phyloP scores from a whole-genome alignment of 2,329 filamentous ascomycete species.

The Biscogniauxia marginata region DNA sequence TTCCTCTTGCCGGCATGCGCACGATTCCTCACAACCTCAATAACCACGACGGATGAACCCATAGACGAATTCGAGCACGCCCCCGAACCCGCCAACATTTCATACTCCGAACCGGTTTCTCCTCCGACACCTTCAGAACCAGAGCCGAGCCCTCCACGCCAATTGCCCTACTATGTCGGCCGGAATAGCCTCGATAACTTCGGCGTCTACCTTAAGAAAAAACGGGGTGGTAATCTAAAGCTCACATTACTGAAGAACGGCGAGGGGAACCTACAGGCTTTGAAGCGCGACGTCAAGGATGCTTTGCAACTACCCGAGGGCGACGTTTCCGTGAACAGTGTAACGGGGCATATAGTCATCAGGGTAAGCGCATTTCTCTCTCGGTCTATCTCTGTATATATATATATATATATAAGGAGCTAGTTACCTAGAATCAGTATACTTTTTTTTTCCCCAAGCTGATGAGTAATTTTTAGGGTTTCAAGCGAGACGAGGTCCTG shows the following conservation, averaged over 20 bases:
- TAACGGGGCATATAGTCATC: conserved; percentile 73
- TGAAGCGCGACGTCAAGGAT: conserved; percentile 63
- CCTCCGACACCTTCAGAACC: conserved; percentile 17
- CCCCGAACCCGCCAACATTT: not conserved
- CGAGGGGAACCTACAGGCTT: conserved; percentile 64
- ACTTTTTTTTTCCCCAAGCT: no score
- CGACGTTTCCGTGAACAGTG: conserved; percentile 52
- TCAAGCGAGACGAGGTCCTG: conserved; percentile 20
- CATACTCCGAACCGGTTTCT: conserved; percentile 2
- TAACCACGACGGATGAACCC: conserved; percentile 3
- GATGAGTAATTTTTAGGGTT: no score
- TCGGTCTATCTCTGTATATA: no score
- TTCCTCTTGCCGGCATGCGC: conserved; percentile 12
- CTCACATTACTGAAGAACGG: conserved; percentile 77
- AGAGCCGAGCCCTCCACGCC: conserved; percentile 25
- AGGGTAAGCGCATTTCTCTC: conserved; percentile 67
- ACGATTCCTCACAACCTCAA: conserved; percentile 19
- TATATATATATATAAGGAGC: no score
- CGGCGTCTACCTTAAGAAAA: conserved; percentile 72
- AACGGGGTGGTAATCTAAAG: conserved; percentile 73
- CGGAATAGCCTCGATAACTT: conserved; percentile 70
- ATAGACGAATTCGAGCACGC: conserved; percentile 3
- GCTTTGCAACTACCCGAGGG: conserved; percentile 57
- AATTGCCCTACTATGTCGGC: conserved; percentile 66
- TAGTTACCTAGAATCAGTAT: no score